Evolutionary conservation across 2,329 filamentous ascomycete genomes (phyloP), one percentile per base, ranked within the genome.

Genomic region (Cladosporium oxysporum): DNA sequence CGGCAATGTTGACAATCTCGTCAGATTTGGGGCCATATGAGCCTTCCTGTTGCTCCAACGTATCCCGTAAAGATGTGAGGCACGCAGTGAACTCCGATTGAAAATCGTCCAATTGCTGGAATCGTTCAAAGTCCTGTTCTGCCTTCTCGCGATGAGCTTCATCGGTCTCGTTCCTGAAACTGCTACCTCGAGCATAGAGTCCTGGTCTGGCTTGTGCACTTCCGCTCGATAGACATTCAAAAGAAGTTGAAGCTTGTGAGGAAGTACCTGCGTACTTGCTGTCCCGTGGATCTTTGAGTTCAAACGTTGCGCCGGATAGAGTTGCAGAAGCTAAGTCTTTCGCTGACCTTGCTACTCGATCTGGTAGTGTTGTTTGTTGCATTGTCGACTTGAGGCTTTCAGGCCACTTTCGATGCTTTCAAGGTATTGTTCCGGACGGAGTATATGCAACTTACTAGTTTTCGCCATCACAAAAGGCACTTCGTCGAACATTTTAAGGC

Each of bases 111-210:
- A 26, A 21, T n/a, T 52, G 26, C 18, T 55, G 60, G 23, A 62
- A 62, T 21, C n/a, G 60, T 12, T 55, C 60, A 18, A 62, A 62
- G 7, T 55, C 47, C 8, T 62, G 31, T 44, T 55, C 60, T 1
- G 49, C 33, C 12, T 50, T 23, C 18, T 18, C 29, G 1, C 14
- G 18, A 3, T 16, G 16, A 4, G 2, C 12, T 16, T 26, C 58
- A 11, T n/a, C 28, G 5, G 49, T 18, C 29, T 53, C 49, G 29
- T 29, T 55, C 16, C 60, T 50, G 41, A 62, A 62, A 44, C 49
- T 53, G 23, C 28, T 37, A 14, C n/a, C 23, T 23, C 41, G 41
- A 47, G 41, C 41, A 47, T 21, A 3, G n/a, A 47, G 11, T 23
- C 10, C n/a, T 35, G 47, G 29, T 37, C 47, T 50, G 5, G 33